Evolutionary conservation across 2,329 filamentous ascomycete species (phyloP).

Genomic region (Neonectria coccinea): DNA sequence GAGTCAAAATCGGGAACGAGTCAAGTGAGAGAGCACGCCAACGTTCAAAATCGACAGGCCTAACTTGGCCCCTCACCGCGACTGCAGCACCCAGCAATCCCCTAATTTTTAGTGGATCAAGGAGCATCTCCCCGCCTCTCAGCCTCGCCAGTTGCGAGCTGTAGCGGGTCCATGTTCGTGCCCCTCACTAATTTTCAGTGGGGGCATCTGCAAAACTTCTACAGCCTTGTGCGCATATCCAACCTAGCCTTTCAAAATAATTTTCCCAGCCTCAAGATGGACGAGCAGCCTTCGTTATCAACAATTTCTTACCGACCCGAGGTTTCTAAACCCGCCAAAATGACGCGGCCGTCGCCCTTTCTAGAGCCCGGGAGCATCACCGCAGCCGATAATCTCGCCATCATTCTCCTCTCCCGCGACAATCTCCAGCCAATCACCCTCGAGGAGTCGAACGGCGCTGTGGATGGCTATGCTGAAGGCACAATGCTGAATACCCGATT

Average conservation of each 20-base stretch:
- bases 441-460: constrained; percentile 68
- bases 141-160: constrained; percentile 26
- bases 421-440: constrained; percentile 82
- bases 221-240: constrained; percentile 26
- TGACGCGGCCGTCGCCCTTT: constrained; percentile 76
- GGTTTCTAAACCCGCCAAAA: constrained; percentile 38
- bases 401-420: constrained; percentile 91
- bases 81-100: constrained; percentile 16
- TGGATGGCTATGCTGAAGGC: constrained; percentile 80
- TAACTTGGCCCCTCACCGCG: constrained; percentile 5
- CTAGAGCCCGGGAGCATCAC: constrained; percentile 76
- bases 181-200: constrained; percentile 31
- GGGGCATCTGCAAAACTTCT: constrained; percentile 20
- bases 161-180: constrained; percentile 17
- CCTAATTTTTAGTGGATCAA: constrained; percentile 19
- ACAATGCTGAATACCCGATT: constrained; percentile 92
- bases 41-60: constrained; percentile 20
- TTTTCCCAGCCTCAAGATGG: constrained; percentile 26
- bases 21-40: constrained; percentile 11
- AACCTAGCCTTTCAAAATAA: constrained; percentile 27
- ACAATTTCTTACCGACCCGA: background rate
- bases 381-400: constrained; percentile 75
- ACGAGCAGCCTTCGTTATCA: background rate
- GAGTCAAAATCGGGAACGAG: constrained; percentile 10
- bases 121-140: constrained; percentile 21